phyloP scores from a whole-genome alignment of 306 rosid species.

The Mucuna pruriens region DNA sequence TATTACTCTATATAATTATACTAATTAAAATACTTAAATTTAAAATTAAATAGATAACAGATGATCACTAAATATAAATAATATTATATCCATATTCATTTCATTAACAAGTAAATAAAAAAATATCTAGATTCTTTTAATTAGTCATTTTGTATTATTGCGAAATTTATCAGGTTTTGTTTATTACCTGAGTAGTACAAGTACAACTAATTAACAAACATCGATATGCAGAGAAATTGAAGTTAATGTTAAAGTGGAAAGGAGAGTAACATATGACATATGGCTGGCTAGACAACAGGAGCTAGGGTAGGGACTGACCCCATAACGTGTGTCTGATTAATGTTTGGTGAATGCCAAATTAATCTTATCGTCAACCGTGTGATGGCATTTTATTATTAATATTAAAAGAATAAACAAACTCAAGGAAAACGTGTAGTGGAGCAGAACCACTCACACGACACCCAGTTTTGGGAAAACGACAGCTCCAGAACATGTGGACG shows the following conservation, averaged over 20 bases:
- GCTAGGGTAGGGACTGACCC: background rate
- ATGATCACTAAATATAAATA: too few species aligned
- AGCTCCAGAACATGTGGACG: conserved; percentile 37
- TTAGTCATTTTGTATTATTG: too few species aligned
- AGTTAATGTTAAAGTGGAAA: background rate
- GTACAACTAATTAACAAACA: background rate
- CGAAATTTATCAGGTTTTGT: too few species aligned
- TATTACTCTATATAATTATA: too few species aligned
- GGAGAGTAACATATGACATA: conserved; percentile 7
- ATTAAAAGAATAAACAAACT: conserved; percentile 1
- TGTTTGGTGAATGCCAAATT: background rate
- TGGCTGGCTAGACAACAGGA: background rate
- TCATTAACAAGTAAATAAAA: too few species aligned
- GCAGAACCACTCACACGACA: background rate
- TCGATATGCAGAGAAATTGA: background rate
- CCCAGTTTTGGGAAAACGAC: background rate
- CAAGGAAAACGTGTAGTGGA: conserved; percentile 36
- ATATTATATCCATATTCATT: too few species aligned
- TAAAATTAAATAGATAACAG: too few species aligned
- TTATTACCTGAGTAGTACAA: too few species aligned
- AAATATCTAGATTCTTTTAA: too few species aligned
- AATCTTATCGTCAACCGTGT: background rate
- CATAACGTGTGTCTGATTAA: background rate
- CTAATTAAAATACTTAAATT: too few species aligned
- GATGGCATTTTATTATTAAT: background rate